Base-by-base conservation (phyloP, 139 green algal genomes). In the Chlorella sp. region DNA sequence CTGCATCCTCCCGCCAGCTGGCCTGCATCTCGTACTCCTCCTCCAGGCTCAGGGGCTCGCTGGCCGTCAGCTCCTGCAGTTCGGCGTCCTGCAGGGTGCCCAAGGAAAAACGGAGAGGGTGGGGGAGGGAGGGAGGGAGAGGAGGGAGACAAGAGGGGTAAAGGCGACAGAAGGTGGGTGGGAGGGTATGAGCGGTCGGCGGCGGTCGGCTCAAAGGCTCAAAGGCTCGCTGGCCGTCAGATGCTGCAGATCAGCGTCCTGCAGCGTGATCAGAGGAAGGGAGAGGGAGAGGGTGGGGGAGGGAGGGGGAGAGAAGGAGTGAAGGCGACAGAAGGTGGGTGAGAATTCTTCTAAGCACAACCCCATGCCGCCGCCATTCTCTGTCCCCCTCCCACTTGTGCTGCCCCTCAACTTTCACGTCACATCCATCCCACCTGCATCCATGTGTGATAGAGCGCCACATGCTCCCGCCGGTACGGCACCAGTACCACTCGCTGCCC, bases 11-110 rank as follows among this genome's bases (percentile, higher is more conserved):
- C 39, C 42, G 53, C 96, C 96, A 98, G 24, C 83, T 91, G 4
- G 89, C 57, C 91, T 98, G 96, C 96, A 98, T 98, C 0, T 90
- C 91, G 80, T 97, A 97, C 88, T 98, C 96, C 81, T 98, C 95
- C 61, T 96, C 86, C 36, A 96, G 78, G 11, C 60, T 92, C 4
- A 98, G 91, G 0, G 93, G 96, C 91, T 98, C 96, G 39, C 93
- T 96, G 11, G 96, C 96, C 21, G 96, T 98, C 1, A 91, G 88
- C 89, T 97, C 91, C 79, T 95, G 92, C 32, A 98, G 84, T 1
- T 82, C 39, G 2, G 93, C 89, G 86, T 97, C 92, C 86, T 95
- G 66, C 95, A 93, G 81, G 86, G 3, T 68, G 48, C 80, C n/a
- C 57, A 81, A 30, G 57, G 4, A 19, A 5, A 24, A 86, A 4